Conservation (phyloP, 2,329 filamentous ascomycete genomes). For the Monosporascus ibericus region DNA sequence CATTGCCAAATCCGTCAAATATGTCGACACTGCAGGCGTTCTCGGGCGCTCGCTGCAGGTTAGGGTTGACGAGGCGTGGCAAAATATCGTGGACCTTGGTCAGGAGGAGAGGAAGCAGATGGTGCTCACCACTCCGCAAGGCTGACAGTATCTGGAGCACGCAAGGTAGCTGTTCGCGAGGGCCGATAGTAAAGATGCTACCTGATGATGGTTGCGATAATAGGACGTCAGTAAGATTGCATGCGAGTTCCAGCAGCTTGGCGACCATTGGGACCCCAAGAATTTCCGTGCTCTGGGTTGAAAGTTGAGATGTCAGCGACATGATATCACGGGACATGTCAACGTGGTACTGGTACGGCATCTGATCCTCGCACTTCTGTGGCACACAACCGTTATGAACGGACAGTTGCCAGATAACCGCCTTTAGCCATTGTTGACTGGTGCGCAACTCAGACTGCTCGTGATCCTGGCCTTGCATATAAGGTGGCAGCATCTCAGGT, state of each 20-base stretch:
- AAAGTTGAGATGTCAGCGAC: conserved; percentile 65
- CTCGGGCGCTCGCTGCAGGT: conserved; percentile 54
- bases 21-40: conserved; percentile 50
- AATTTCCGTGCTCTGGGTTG: conserved; percentile 66
- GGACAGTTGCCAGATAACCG: conserved; percentile 56
- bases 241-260: conserved; percentile 73
- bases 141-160: conserved; percentile 62
- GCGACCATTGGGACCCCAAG: conserved; percentile 72
- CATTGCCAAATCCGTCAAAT: conserved; percentile 60
- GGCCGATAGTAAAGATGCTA: conserved; percentile 58
- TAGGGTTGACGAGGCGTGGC: conserved; percentile 54
- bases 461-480: conserved; percentile 44
- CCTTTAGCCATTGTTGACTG: conserved; percentile 62
- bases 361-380: conserved; percentile 41
- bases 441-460: conserved; percentile 49
- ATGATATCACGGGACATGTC: conserved; percentile 59
- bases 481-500: conserved; percentile 45
- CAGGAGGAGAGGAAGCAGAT: conserved; percentile 71
- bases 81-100: conserved; percentile 69
- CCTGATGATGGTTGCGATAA: conserved; percentile 55
- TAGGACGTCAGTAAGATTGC: conserved; percentile 67
- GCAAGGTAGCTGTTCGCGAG: conserved; percentile 67
- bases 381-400: conserved; percentile 48
- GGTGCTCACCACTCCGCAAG: conserved; percentile 68
- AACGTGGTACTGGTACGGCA: conserved; percentile 59